Percentiles rank a stretch among this genome's conserved stretches.
phyloP scores from a whole-genome alignment of 352 stramenopile genomes.

The Nannochloropsis limnetica region DNA sequence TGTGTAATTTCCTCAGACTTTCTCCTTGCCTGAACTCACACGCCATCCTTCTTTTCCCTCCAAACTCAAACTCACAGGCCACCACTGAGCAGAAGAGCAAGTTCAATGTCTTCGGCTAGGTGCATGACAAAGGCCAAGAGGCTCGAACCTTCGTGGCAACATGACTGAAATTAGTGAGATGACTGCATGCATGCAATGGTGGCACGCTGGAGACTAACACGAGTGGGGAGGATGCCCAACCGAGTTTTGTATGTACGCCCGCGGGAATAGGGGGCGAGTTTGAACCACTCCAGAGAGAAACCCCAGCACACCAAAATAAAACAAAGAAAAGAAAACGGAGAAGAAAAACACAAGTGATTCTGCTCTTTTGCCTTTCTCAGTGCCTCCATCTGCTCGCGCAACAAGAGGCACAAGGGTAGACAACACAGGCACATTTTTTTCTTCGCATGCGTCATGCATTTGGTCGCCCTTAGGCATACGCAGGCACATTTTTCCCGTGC shows the following conservation, averaged over 20 bases:
- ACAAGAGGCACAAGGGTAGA: neutral
- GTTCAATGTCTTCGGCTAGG: conserved; percentile 34
- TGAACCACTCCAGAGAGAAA: neutral
- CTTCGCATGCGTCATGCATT: neutral
- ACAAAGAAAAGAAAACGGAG: neutral
- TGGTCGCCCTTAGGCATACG: neutral
- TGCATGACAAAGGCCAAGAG: neutral
- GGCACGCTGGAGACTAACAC: neutral
- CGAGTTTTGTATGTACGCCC: neutral
- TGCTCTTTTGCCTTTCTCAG: neutral
- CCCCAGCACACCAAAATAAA: neutral
- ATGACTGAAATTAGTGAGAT: neutral
- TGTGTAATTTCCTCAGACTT: neutral
- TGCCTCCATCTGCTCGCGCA: neutral
- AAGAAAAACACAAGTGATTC: neutral
- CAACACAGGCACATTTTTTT: too few species aligned
- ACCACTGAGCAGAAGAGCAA: conserved; percentile 33
- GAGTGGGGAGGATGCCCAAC: neutral
- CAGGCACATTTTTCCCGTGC: neutral
- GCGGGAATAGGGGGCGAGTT: neutral
- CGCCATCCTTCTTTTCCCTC: neutral
- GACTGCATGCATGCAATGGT: neutral
- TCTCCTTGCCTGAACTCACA: neutral
- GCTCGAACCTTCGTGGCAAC: neutral
- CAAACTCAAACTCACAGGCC: neutral